Evolutionary conservation across 2,329 filamentous ascomycete species (phyloP), one percentile per base, ranked within the genome.

Genomic region (Aurifilum marmelostoma): DNA sequence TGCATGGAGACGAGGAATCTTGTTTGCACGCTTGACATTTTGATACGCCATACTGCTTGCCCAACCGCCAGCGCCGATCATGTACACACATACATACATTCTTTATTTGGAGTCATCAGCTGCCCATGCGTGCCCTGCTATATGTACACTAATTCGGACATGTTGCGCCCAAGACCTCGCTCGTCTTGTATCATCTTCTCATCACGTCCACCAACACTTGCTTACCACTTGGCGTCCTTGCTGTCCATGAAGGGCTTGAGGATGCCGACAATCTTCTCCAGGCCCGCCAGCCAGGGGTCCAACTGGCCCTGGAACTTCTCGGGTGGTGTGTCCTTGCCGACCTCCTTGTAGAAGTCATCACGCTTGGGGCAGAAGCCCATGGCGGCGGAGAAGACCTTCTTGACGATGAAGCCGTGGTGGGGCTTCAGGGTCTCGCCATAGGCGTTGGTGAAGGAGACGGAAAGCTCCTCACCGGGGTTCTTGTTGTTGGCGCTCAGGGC

Each of bases 351-450:
- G 79, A 99, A 98, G 81, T 95, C 92, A 79, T 92, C 93, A 74
- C 95, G 89, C 86, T 97, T 97, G 1, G 96, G 96, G 74, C 92
- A 95, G 24, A 94, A 94, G 75, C 88, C 88, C 94, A 99, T 97
- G 79, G 95, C 95, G 71, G 94, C 91, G 75, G 87, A 92, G 87
- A 98, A 98, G 78, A 97, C 86, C 71, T 93, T 93, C 87, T 97
- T 97, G 76, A 97, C 84, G 72, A 97, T 75, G 81, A 97, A 94
- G 77, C 86, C 89, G 85, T 99, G 96, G 84, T 97, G 90, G 34
- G 92, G 92, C 84, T 97, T 97, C 76, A 99, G 91, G 63, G 95
- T 97, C 75, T 84, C 85, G 78, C 87, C 88, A 83, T 99, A 99
- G 74, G 94, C 92, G 68, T 84, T 83, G 76, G 92, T 90, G 91